Conservation (phyloP, 352 stramenopile species). For the Phytopythium boreale region DNA sequence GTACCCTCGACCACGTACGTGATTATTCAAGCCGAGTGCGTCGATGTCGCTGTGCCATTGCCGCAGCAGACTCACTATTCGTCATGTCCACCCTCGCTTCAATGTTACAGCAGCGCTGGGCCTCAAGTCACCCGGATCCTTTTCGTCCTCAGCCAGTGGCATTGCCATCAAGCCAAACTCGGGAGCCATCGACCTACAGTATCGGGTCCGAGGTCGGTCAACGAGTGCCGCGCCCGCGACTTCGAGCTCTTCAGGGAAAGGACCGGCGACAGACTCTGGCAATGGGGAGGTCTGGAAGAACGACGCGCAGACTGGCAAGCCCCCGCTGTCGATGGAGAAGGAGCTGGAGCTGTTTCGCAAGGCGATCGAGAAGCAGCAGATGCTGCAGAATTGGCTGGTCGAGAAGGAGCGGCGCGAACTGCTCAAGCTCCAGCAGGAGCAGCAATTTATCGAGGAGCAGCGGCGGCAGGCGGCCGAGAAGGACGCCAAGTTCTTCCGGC, state of each 20-base stretch:
- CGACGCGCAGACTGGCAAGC: slow-evolving; percentile 25
- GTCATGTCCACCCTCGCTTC: not conserved
- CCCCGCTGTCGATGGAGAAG: slow-evolving; percentile 44
- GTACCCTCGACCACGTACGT: slow-evolving; percentile 29
- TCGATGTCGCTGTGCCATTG: not conserved
- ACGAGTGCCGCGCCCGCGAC: slow-evolving; percentile 20
- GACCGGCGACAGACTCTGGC: not conserved
- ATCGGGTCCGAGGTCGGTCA: slow-evolving; percentile 57
- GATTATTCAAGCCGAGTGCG: not conserved
- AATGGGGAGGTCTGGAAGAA: slow-evolving; percentile 46
- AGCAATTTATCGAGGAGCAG: slow-evolving; percentile 77
- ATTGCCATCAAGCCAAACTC: slow-evolving; percentile 10
- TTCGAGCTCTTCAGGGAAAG: not conserved
- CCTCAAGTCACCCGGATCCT: slow-evolving; percentile 24
- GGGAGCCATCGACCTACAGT: slow-evolving; percentile 44
- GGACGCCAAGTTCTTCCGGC: slow-evolving; percentile 79
- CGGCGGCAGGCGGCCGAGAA: slow-evolving; percentile 48
- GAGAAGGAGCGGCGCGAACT: slow-evolving; percentile 87
- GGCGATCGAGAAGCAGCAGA: slow-evolving; percentile 88
- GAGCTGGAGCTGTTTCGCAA: slow-evolving; percentile 68
- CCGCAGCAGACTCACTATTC: not conserved
- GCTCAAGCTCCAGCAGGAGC: slow-evolving; percentile 76
- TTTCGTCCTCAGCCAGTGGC: slow-evolving; percentile 12
- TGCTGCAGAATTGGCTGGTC: slow-evolving; percentile 87
- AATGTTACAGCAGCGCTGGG: not conserved